Conservation (phyloP, 768 basidiomycete genomes). For the Mycena leptocephala region DNA sequence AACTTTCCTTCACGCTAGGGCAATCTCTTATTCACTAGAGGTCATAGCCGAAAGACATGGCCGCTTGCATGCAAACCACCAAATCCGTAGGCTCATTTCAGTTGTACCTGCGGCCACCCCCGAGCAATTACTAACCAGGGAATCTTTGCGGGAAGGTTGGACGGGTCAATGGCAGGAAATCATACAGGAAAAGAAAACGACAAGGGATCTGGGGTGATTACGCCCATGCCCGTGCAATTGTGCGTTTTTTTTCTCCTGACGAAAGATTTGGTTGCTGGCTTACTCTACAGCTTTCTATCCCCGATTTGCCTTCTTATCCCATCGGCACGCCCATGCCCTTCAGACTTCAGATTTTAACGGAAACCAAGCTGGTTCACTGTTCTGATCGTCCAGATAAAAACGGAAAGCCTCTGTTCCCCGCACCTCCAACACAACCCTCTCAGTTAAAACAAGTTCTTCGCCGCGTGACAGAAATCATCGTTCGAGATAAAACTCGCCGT, state of each 20-base stretch:
- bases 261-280: not conserved
- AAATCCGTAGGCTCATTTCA: not conserved
- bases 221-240: not conserved
- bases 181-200: not conserved
- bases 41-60: not conserved
- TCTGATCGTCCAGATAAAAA: not conserved
- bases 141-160: not conserved
- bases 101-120: not conserved
- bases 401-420: conserved; percentile 16
- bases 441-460: not conserved
- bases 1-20: not conserved
- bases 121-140: not conserved
- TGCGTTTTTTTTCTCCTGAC: not conserved
- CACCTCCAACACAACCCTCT: not conserved
- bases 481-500: not conserved
- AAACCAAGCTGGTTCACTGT: not conserved
- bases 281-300: not conserved
- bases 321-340: conserved; percentile 5
- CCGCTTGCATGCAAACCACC: not conserved
- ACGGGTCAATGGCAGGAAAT: not conserved
- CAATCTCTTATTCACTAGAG: not conserved
- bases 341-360: conserved; percentile 8
- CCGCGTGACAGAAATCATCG: not conserved
- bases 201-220: conserved; percentile 17
- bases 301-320: conserved; percentile 2